phyloP scores from a whole-genome alignment of 495 filamentous ascomycete species.

The Clavariopsis aquatica region DNA sequence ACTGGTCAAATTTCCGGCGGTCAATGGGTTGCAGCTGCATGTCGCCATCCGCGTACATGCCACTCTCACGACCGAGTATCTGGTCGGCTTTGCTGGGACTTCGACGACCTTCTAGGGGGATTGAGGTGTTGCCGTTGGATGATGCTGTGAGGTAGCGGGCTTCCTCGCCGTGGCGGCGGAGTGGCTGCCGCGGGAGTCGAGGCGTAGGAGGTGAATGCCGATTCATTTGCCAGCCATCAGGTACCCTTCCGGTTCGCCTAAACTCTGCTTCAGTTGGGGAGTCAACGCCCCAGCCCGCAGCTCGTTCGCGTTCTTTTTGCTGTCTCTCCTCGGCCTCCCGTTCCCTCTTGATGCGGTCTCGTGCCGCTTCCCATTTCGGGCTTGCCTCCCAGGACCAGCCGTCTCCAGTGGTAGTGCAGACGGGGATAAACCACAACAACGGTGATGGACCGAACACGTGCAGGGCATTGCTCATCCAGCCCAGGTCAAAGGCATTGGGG shows the following conservation, averaged over 20 bases:
- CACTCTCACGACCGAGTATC: conserved; percentile 36
- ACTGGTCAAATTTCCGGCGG: conserved; percentile 37
- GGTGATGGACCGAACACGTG: conserved; percentile 78
- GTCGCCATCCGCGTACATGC: conserved; percentile 39
- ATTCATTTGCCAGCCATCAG: conserved; percentile 30
- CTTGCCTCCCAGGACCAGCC: conserved; percentile 96
- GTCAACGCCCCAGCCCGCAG: conserved; percentile 38
- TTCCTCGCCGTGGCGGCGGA: conserved; percentile 22
- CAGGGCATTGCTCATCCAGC: conserved; percentile 72
- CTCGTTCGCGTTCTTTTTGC: conserved; percentile 41
- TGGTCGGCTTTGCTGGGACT: conserved; percentile 39
- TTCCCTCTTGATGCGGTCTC: conserved; percentile 39
- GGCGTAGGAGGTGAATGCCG: conserved; percentile 28
- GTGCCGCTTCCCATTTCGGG: conserved; percentile 42
- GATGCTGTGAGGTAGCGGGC: conserved; percentile 34
- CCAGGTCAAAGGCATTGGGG: conserved; percentile 90
- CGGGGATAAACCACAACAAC: conserved; percentile 74
- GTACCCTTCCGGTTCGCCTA: conserved; percentile 20
- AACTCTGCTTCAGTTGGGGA: conserved; percentile 36
- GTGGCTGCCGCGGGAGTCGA: conserved; percentile 29
- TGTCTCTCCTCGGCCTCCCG: conserved; percentile 37
- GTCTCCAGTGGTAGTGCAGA: conserved; percentile 82
- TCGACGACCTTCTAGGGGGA: conserved; percentile 24
- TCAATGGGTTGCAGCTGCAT: conserved; percentile 38
- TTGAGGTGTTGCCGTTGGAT: conserved; percentile 22